Base-by-base conservation (phyloP, 768 basidiomycete species). In the Tubosaeta brunneosetosa region DNA sequence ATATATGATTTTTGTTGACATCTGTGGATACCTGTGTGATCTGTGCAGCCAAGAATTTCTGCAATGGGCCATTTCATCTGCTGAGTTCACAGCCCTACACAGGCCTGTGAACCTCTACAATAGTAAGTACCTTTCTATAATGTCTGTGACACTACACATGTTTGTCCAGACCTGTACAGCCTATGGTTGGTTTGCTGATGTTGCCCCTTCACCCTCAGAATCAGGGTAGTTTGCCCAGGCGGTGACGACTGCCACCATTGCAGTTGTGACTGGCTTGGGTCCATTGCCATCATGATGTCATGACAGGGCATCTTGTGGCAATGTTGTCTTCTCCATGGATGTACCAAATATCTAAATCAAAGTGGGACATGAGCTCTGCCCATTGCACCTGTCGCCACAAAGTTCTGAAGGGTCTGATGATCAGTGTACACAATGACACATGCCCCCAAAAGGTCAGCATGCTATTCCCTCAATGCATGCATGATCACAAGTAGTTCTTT, bases 241-340 rank as follows among this genome's bases (percentile, higher is more conserved):
- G 9, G 49, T 10, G 11, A 36, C 27, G 46, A 27, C 7, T 10
- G 29, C 4, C 16, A 22, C 33, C 26, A 12, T 19, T 0, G 3
- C 14, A 11, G 27, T n/a, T 19, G 16, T 9, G 3, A 8, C 6
- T 22, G 10, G 16, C 3, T 11, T 12, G 2, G 6, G 22, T n/a
- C 13, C 5, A 7, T 12, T 3, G 0, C 25, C n/a, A 36, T 43
- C 33, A 19, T 2, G 3, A 5, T 14, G 34, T 31, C 27, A 29
- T 1, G 75, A 79, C 6, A 80, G 56, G 0, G 74, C 69, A 58
- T 80, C 76, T 0, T n/a, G 73, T 68, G 0, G 73, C 53, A 0
- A 66, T 11, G 12, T 58, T 61, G 12, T 71, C 65, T 1, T 60
- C 57, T 0, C 77, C 77, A 0, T 59, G 45, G 62, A 44, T 48